Evolutionary conservation across 2,329 filamentous ascomycete genomes (phyloP), one percentile per base, ranked within the genome.

Genomic region (Aspergillus caelatus): DNA sequence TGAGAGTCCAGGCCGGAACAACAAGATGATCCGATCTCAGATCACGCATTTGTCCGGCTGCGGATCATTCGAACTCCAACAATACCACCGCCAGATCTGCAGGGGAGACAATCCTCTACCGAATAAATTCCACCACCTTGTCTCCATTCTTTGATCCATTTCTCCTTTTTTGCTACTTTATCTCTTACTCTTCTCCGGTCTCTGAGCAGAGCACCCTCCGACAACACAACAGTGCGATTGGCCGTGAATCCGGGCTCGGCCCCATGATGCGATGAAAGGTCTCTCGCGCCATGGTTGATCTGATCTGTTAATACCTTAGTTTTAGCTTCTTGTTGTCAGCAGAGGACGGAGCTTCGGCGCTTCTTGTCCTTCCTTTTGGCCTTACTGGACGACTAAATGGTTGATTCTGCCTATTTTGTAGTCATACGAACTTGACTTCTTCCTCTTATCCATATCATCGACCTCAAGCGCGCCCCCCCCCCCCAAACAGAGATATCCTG

Each of bases 221-320:
- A 34, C 23, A 39, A 21, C 61, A 58, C 54, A 48, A 41, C 50
- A 36, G 59, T 57, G 62, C 48, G 64, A 64, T 56, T 66, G 62
- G 26, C 57, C 45, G 60, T 34, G 46, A 46, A 57, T 43, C 19
- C 28, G 6, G 32, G 52, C 21, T 54, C 46, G 55, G 32, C 26
- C 26, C 55, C 59, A 64, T 60, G 61, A 69, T 70, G 67, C 65
- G 57, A 70, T 70, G 65, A 69, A 48, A 58, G 30, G 45, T 55
- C 32, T 55, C 30, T 56, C 41, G 58, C 62, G 62, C 59, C 55
- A 66, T 67, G 65, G 46, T 62, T 66, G 64, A 68, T 57, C 57
- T 30, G 41, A 45, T 50, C 39, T 61, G 45, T 48, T 63, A 58
- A 64, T 21, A 21, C 46, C 39, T 52, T 45, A 36, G 43, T 52